These are phyloP conservation scores for Arctium minus DNA, from an alignment of 129 eudicot species.

Conservation along the genomic window DNA sequence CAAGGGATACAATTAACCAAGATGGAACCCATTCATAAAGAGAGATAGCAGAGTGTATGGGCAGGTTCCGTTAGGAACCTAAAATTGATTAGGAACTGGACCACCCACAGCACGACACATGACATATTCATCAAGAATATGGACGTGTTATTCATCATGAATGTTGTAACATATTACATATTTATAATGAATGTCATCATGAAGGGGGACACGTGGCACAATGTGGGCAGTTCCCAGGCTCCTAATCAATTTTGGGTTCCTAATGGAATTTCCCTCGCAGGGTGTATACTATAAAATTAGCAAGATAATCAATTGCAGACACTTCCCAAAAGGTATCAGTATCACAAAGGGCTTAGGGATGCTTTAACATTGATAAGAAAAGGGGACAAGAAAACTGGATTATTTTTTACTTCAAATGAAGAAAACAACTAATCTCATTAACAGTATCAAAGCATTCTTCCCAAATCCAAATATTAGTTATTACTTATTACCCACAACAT, in stretches of 20 bases:
- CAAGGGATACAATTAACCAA: neutral
- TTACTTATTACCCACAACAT: neutral
- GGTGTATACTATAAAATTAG: neutral
- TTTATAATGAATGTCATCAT: no score
- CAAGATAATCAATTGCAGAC: neutral
- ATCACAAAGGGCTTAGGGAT: neutral
- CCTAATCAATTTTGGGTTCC: no score
- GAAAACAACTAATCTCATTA: neutral
- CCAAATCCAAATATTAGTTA: slow-evolving; percentile 7
- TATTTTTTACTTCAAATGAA: neutral
- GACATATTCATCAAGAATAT: no score
- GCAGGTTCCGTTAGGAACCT: no score
- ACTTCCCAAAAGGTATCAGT: neutral
- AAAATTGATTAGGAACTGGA: no score
- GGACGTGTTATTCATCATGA: no score
- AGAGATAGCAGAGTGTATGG: no score
- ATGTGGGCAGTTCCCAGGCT: no score
- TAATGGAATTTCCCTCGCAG: no score
- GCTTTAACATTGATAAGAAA: neutral
- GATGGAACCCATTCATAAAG: neutral
- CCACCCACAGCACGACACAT: no score
- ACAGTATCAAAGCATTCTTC: neutral
- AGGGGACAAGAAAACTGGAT: neutral
- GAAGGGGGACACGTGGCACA: no score
- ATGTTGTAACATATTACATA: no score